A percentile compares a stretch with the other conserved stretches of the same genome.
phyloP scores from a whole-genome alignment of 1,284 basidiomycete genomes.

The Takashimella koratensis region DNA sequence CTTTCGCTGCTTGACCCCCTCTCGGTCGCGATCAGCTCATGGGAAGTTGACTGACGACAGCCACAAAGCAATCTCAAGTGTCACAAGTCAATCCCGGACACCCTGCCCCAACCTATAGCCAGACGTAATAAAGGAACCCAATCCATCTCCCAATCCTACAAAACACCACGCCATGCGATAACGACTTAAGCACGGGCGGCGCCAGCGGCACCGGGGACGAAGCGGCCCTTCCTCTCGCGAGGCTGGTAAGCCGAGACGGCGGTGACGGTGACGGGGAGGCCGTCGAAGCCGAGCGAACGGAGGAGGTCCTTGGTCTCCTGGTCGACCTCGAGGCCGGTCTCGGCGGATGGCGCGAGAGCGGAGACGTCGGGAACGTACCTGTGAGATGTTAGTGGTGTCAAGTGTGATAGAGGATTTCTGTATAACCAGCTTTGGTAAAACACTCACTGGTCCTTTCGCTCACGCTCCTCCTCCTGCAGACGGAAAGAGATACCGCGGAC shows the following conservation, averaged over 20 bases:
- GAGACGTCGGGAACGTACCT: constrained; percentile 90
- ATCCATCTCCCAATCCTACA: neutral
- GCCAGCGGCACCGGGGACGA: constrained; percentile 72
- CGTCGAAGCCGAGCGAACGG: constrained; percentile 84
- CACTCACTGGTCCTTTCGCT: constrained; percentile 85
- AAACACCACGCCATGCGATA: neutral
- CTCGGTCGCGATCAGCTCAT: too few species aligned
- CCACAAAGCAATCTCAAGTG: neutral
- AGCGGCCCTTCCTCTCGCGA: constrained; percentile 73
- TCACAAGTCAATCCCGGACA: neutral
- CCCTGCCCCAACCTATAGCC: constrained; percentile 5
- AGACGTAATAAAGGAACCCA: neutral
- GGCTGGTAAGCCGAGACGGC: constrained; percentile 61
- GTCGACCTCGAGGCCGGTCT: constrained; percentile 76
- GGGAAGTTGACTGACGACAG: too few species aligned
- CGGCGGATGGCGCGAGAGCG: constrained; percentile 73
- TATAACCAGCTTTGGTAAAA: too few species aligned
- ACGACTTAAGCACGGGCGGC: constrained; percentile 2
- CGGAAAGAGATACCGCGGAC: constrained; percentile 99
- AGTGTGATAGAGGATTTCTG: too few species aligned
- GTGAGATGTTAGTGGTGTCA: neutral
- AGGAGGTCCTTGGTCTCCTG: constrained; percentile 90
- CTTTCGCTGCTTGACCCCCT: too few species aligned
- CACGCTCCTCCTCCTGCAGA: constrained; percentile 99
- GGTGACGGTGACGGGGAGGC: constrained; percentile 67